Evolutionary conservation across 768 basidiomycete genomes (phyloP), one percentile per base, ranked within the genome.

Genomic region (Lanmaoa rubissima): DNA sequence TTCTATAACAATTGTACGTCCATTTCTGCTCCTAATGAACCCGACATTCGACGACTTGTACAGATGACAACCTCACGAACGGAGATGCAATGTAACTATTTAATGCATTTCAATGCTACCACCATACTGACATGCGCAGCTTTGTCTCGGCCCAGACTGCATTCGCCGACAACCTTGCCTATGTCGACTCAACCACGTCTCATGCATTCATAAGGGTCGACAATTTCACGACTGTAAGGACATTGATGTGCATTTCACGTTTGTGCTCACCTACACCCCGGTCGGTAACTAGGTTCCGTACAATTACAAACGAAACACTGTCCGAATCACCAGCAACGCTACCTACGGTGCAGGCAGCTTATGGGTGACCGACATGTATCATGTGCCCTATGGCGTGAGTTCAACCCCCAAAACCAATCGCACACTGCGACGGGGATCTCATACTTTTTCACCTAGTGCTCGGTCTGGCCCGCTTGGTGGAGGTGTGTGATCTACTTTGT

Each of bases 131-230:
- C 49, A 34, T 57, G 51, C 47, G 17, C 55, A 84, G 82, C 43
- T 87, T 80, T 61, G 74, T 84, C 41, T 79, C 79, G 1, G 68
- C 67, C 12, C 57, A 65, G 48, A 72, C 73, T 14, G 85, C 81
- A 4, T 66, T 73, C 35, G 72, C 79, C 7, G 71, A 78, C 38
- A 70, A 80, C 54, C 81, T 90, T 36, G 80, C 86, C 2, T 88
- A 79, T 63, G 79, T 88, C 42, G 85, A 91, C 60, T 28, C 77
- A 9, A 60, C 74, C 17, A 86, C 87, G 4, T 86, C 84, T 14
- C 86, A 87, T 58, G 89, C 88, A 2, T 82, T 92, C 64, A 86
- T 92, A 65, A 82, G 80, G 64, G 88, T 91, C 13, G 90, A 91
- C 73, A 90, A 90, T 66, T 82, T 79, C 31, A 76, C 85, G 1